Conservation (phyloP, 768 basidiomycete genomes). For the Pleurotus citrinopileatus region DNA sequence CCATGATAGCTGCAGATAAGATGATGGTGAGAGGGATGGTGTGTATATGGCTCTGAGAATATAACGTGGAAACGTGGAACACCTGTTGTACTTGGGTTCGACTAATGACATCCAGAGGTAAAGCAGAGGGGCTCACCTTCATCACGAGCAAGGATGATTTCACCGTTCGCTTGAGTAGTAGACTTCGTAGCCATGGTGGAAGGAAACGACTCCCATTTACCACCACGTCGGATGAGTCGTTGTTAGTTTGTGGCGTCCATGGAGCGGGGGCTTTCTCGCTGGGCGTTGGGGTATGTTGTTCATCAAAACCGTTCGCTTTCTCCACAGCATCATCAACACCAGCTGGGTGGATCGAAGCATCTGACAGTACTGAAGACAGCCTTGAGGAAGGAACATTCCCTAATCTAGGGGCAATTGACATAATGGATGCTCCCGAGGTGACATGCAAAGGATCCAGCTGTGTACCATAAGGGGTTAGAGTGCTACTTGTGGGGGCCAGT, state of each 20-base stretch:
- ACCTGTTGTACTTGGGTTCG: conserved; percentile 12
- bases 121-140: conserved; percentile 4
- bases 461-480: conserved; percentile 6
- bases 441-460: conserved; percentile 2
- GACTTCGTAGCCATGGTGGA: neutral
- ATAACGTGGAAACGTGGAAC: conserved; percentile 21
- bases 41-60: conserved; percentile 17
- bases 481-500: neutral
- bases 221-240: neutral
- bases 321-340: neutral
- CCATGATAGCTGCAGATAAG: conserved; percentile 38
- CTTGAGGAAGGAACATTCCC: neutral
- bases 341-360: neutral
- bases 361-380: neutral
- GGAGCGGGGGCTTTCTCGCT: neutral
- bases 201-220: neutral
- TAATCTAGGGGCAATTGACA: neutral
- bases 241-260: neutral
- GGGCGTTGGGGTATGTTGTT: neutral
- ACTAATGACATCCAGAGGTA: neutral
- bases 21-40: conserved; percentile 18
- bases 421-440: neutral
- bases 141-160: conserved; percentile 11
- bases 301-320: neutral
- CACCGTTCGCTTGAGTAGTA: neutral